Percentiles rank a stretch among this genome's conserved stretches.
Conservation (phyloP, 495 filamentous ascomycete species). For the Halenospora varia region DNA sequence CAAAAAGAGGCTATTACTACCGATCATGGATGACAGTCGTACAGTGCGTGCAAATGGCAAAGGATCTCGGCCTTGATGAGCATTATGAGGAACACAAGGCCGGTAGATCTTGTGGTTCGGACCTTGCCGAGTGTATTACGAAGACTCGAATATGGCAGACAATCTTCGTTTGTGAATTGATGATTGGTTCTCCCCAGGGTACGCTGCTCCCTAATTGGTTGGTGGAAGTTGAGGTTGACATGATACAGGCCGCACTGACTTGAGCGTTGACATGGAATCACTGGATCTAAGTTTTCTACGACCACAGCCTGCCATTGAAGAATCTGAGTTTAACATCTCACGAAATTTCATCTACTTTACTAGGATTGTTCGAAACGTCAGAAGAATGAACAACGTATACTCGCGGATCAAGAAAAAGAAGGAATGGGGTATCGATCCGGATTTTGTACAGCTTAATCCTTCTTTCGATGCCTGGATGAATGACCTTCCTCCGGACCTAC, state of each 20-base stretch:
- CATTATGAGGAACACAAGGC: constrained; percentile 74
- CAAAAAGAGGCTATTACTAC: constrained; percentile 94
- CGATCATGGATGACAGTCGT: constrained; percentile 98
- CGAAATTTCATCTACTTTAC: constrained; percentile 81
- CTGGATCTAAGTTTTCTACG: constrained; percentile 71
- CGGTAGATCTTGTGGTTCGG: constrained; percentile 64
- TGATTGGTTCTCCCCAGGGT: constrained; percentile 92
- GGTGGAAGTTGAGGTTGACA: constrained; percentile 28
- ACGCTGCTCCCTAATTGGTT: constrained; percentile 37
- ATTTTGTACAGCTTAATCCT: constrained; percentile 74
- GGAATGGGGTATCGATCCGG: constrained; percentile 86
- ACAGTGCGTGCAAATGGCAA: constrained; percentile 85
- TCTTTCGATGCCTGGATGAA: constrained; percentile 69
- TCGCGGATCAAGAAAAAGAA: constrained; percentile 71
- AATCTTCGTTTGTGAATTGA: constrained; percentile 80
- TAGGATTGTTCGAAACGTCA: constrained; percentile 71
- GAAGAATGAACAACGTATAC: constrained; percentile 71
- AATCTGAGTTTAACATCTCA: constrained; percentile 71
- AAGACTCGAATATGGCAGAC: constrained; percentile 91
- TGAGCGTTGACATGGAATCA: constrained; percentile 67
- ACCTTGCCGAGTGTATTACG: constrained; percentile 69
- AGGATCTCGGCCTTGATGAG: constrained; percentile 87
- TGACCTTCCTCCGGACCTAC: constrained; percentile 73
- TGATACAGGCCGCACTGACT: constrained; percentile 70
- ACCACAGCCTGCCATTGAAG: constrained; percentile 63